Base-by-base conservation (phyloP, 768 basidiomycete genomes). In the Pleurotus tuber-regium region DNA sequence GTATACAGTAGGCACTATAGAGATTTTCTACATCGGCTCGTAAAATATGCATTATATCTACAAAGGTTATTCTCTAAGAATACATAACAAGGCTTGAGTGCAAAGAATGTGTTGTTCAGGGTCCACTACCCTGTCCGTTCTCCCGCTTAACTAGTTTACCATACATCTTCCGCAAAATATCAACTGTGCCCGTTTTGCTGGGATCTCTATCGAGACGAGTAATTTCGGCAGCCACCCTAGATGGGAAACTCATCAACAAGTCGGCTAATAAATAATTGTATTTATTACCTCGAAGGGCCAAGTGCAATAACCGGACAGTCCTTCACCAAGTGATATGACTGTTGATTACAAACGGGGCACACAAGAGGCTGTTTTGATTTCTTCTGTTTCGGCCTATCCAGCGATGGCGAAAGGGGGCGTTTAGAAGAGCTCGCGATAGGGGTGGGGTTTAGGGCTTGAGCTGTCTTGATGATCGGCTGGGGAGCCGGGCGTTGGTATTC, bases 261-360 rank as follows among this genome's bases (percentile, higher is more conserved):
- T 33, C 39, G 35, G 19, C 12, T 38, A 26, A 14, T 23, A 47
- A 24, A 23, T 16, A 31, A 23, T 25, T 33, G 44, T 40, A 52
- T 48, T 30, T n/a, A 50, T 59, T 56, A 86, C 87, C 79, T 84
- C 50, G 70, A 66, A 1, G 79, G 68, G 1, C 86, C 87, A 47
- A 71, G 69, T 4, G 53, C 54, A 2, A 85, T 73, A 19, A 79
- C 59, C 12, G 84, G 78, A 59, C 89, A 91, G 23, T 76, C 71
- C 60, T 78, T 73, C 8, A 79, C 55, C 18, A 70, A 53, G 62
- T 85, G 84, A 33, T 66, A 62, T 33, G 75, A 67, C 3, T 66
- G 54, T 24, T 55, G 57, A 36, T 63, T 66, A 53, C 87, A 89
- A 33, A 87, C 67, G 3, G 66, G 60, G 54, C 86, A 89, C 4